A percentile compares a stretch with the other conserved stretches of the same genome.
These are phyloP conservation scores for Penicillium glabrum DNA, from an alignment of 2,329 filamentous ascomycete species.

Conservation along the genomic window DNA sequence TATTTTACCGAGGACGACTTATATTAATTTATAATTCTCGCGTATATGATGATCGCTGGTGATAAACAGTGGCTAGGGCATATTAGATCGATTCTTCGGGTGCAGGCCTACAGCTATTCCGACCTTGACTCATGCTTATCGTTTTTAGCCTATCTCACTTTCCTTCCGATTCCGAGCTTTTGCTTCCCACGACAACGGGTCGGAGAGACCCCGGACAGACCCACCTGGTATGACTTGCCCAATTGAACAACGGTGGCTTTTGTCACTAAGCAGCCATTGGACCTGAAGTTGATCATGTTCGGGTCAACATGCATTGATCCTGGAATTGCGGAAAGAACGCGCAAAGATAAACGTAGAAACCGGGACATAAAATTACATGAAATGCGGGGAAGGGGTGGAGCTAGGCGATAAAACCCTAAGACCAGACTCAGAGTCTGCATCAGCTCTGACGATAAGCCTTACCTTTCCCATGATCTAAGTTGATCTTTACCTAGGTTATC, in stretches of 20 bases:
- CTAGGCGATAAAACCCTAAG: neutral
- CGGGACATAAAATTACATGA: neutral
- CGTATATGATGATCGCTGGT: no score
- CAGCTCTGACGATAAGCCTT: neutral
- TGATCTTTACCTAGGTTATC: conserved; percentile 2
- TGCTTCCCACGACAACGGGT: no score
- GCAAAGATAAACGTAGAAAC: neutral
- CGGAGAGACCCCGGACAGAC: neutral
- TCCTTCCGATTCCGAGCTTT: neutral
- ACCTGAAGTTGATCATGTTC: neutral
- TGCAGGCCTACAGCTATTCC: no score
- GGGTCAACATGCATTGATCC: neutral
- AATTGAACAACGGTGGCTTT: neutral
- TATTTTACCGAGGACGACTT: no score
- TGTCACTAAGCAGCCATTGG: neutral
- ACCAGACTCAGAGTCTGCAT: no score
- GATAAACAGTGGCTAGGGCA: no score
- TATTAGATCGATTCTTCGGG: no score
- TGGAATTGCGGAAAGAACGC: neutral
- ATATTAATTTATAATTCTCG: no score
- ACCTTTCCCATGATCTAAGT: neutral
- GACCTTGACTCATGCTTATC: no score
- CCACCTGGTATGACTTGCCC: neutral
- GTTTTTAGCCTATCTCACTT: neutral
- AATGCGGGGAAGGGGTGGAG: conserved; percentile 1